A percentile compares a stretch with the other conserved stretches of the same genome.
Conservation (phyloP, 371 early-diverging fungal genomes). For the Mucor ambiguus region DNA sequence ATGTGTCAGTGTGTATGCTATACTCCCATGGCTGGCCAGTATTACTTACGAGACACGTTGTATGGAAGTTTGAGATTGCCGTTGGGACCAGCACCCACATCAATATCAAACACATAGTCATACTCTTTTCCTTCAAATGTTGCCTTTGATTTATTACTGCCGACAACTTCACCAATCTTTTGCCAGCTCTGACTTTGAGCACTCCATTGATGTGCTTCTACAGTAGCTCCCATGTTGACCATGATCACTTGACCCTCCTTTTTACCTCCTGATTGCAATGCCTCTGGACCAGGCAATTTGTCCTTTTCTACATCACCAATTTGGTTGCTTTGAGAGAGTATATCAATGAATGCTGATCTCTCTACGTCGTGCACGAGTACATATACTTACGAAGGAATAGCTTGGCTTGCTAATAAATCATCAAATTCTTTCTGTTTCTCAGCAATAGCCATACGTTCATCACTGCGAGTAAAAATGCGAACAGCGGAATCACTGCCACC, state of each 20-base stretch:
- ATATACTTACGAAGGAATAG: slow-evolving; percentile 73
- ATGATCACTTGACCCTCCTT: slow-evolving; percentile 91
- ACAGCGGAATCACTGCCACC: slow-evolving; percentile 86
- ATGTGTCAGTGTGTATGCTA: not conserved
- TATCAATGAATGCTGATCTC: not conserved
- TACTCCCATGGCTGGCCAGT: not conserved
- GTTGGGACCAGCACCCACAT: slow-evolving; percentile 78
- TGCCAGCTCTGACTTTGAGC: slow-evolving; percentile 68
- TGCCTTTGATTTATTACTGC: slow-evolving; percentile 83
- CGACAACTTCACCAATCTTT: slow-evolving; percentile 95
- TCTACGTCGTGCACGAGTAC: not conserved
- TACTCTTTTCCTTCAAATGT: slow-evolving; percentile 88
- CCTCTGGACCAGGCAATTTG: slow-evolving; percentile 81
- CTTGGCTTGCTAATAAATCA: slow-evolving; percentile 70
- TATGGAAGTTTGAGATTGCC: slow-evolving; percentile 91
- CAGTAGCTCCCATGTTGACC: slow-evolving; percentile 70
- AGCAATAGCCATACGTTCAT: slow-evolving; percentile 64
- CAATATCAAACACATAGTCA: slow-evolving; percentile 98
- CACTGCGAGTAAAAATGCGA: slow-evolving; percentile 77
- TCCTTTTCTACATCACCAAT: slow-evolving; percentile 86
- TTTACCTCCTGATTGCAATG: slow-evolving; percentile 70
- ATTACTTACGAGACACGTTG: slow-evolving; percentile 70
- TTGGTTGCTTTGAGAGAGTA: slow-evolving; percentile 67
- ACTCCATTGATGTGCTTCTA: slow-evolving; percentile 91
- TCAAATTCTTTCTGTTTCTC: slow-evolving; percentile 65